phyloP scores from a whole-genome alignment of 2,329 filamentous ascomycete genomes.

The Chaetomiaceae sp. region DNA sequence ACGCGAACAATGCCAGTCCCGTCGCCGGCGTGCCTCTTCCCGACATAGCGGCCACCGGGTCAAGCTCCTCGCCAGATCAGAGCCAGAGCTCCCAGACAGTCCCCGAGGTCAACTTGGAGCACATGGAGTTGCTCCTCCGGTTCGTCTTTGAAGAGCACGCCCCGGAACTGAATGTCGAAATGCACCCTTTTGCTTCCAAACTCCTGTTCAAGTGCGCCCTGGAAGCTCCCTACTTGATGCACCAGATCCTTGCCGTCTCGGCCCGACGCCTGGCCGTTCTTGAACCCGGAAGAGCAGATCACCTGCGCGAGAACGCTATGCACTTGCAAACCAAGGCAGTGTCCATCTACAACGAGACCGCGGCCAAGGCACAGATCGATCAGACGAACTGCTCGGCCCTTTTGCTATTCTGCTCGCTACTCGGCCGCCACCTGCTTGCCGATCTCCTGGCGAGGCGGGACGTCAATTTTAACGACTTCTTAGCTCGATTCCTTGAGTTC shows the following conservation, averaged over 20 bases:
- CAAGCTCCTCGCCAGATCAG: neutral
- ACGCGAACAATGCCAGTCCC: constrained; percentile 8
- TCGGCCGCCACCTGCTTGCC: constrained; percentile 44
- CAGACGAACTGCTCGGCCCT: constrained; percentile 36
- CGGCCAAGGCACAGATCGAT: constrained; percentile 21
- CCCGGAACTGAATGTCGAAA: constrained; percentile 19
- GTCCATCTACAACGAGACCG: constrained; percentile 32
- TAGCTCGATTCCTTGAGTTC: constrained; percentile 39
- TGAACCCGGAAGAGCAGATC: constrained; percentile 18
- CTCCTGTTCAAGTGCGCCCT: constrained; percentile 19
- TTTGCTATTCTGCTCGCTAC: constrained; percentile 40
- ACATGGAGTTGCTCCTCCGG: constrained; percentile 29
- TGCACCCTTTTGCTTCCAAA: constrained; percentile 18
- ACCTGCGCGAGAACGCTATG: constrained; percentile 35
- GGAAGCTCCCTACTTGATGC: constrained; percentile 34
- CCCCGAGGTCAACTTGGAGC: constrained; percentile 25
- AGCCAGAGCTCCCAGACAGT: neutral
- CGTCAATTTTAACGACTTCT: constrained; percentile 37
- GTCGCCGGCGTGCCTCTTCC: constrained; percentile 20
- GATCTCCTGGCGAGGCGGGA: constrained; percentile 40
- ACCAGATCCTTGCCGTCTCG: constrained; percentile 35
- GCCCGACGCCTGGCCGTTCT: constrained; percentile 34
- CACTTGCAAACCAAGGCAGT: constrained; percentile 42
- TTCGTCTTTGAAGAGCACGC: constrained; percentile 23
- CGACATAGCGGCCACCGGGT: neutral